Percentiles rank a stretch among this genome's conserved stretches.
Evolutionary conservation across 2,329 filamentous ascomycete species (phyloP).

Genomic region (Fusarium nodosum): DNA sequence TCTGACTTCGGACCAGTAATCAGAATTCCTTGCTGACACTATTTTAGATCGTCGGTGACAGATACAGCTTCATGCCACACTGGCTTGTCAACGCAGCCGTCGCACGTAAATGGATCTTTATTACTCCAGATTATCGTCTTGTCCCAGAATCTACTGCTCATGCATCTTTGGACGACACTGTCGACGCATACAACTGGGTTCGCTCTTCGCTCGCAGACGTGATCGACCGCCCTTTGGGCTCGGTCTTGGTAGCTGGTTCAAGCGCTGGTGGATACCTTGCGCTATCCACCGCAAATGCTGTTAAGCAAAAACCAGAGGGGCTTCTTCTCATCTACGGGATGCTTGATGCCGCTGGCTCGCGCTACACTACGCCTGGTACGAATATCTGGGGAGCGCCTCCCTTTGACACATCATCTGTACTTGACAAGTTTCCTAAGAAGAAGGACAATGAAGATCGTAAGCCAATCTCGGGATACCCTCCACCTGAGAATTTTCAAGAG

Average conservation of each 20-base stretch:
- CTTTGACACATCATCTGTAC: constrained; percentile 26
- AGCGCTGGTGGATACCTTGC: constrained; percentile 44
- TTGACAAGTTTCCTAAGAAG: constrained; percentile 27
- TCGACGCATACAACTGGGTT: constrained; percentile 45
- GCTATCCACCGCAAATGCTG: constrained; percentile 22
- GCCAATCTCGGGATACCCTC: constrained; percentile 21
- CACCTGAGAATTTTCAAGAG: neutral
- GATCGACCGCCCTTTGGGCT: constrained; percentile 22
- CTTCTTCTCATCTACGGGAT: constrained; percentile 42
- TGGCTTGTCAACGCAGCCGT: constrained; percentile 40
- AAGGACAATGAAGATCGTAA: constrained; percentile 21
- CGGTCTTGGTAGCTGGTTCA: constrained; percentile 38
- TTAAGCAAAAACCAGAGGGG: constrained; percentile 18
- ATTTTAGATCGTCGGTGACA: constrained; percentile 38
- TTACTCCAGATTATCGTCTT: constrained; percentile 44
- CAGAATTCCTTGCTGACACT: neutral
- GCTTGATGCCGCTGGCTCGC: constrained; percentile 22
- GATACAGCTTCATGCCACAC: constrained; percentile 40
- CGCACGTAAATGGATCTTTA: constrained; percentile 45
- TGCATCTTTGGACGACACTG: constrained; percentile 30
- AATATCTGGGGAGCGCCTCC: constrained; percentile 29
- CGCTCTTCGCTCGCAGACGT: constrained; percentile 9
- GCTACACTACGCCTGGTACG: constrained; percentile 35
- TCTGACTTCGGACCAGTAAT: rapidly evolving
- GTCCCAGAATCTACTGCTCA: constrained; percentile 43